phyloP scores from a whole-genome alignment of 2,329 filamentous ascomycete species.

The Pseudogymnoascus sp. region DNA sequence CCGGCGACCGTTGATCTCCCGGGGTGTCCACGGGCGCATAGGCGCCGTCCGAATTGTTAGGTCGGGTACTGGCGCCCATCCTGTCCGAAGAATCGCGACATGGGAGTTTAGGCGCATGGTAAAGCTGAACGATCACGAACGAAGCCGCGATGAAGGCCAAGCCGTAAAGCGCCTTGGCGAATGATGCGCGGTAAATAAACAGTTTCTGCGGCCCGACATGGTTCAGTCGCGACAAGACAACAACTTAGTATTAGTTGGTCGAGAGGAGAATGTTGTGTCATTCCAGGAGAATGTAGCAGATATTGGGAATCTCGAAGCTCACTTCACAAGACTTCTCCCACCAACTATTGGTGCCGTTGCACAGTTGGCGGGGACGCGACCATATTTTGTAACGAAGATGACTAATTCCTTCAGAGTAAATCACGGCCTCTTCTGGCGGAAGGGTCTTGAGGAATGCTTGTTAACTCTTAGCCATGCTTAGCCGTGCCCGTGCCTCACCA shows the following conservation, averaged over 20 bases:
- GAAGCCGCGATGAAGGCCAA: not conserved
- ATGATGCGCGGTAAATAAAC: not conserved
- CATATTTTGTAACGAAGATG: not conserved
- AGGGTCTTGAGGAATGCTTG: not conserved
- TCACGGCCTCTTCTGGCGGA: not conserved
- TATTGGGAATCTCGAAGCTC: constrained; percentile 33
- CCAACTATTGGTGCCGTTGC: constrained; percentile 22
- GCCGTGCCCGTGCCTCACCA: not conserved
- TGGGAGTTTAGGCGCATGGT: not conserved
- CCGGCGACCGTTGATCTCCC: not conserved
- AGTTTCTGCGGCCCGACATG: constrained; percentile 16
- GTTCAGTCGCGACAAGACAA: constrained; percentile 24
- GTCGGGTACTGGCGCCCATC: not conserved
- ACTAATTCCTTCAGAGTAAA: not conserved
- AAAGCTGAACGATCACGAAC: not conserved
- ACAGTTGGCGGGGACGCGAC: not conserved
- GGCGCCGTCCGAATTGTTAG: not conserved
- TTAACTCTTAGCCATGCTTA: no score
- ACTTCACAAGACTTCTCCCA: constrained; percentile 32
- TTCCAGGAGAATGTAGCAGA: constrained; percentile 34
- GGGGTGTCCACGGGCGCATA: not conserved
- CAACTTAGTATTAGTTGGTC: constrained; percentile 24
- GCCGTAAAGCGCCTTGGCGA: not conserved
- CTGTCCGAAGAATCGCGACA: not conserved
- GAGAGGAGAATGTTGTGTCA: constrained; percentile 23